A percentile compares a stretch with the other conserved stretches of the same genome.
Conservation (phyloP, 139 green algal species). For the Asterochloris erici region DNA sequence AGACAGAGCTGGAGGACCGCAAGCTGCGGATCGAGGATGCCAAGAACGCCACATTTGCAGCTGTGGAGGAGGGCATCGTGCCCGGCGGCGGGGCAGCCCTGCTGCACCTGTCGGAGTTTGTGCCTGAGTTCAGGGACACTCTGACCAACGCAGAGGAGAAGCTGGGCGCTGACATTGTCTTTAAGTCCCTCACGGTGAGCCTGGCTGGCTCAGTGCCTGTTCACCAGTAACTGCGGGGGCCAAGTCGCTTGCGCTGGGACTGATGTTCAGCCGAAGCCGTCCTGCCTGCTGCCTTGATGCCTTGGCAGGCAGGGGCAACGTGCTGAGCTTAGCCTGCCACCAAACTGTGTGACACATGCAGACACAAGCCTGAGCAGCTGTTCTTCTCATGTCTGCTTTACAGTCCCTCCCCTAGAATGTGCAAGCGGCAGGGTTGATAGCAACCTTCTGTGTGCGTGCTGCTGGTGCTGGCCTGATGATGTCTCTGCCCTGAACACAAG, state of each 20-base stretch:
- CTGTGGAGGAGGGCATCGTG: constrained; percentile 93
- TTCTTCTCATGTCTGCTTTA: not conserved
- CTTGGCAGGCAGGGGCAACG: not conserved
- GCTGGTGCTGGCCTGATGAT: not conserved
- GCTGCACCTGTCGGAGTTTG: constrained; percentile 85
- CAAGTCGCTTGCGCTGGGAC: not conserved
- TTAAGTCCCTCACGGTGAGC: constrained; percentile 68
- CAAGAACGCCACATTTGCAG: constrained; percentile 99
- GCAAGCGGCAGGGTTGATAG: not conserved
- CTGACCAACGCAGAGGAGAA: constrained; percentile 79
- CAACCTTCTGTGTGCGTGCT: not conserved
- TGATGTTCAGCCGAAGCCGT: not conserved
- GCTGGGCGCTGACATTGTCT: constrained; percentile 93
- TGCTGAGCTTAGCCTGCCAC: too few relatives aligned
- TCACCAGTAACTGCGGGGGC: not conserved
- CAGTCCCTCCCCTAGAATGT: not conserved
- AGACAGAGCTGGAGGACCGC: constrained; percentile 97
- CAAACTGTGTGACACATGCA: too few relatives aligned
- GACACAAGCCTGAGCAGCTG: too few relatives aligned
- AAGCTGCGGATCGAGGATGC: constrained; percentile 99
- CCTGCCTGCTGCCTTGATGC: not conserved
- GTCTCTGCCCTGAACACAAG: not conserved
- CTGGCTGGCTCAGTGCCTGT: too few relatives aligned
- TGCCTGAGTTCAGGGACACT: constrained; percentile 79
- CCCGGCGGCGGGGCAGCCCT: constrained; percentile 90